A percentile compares a stretch with the other conserved stretches of the same genome.
Conservation (phyloP, 768 basidiomycete genomes). For the Mycena capillaripes region DNA sequence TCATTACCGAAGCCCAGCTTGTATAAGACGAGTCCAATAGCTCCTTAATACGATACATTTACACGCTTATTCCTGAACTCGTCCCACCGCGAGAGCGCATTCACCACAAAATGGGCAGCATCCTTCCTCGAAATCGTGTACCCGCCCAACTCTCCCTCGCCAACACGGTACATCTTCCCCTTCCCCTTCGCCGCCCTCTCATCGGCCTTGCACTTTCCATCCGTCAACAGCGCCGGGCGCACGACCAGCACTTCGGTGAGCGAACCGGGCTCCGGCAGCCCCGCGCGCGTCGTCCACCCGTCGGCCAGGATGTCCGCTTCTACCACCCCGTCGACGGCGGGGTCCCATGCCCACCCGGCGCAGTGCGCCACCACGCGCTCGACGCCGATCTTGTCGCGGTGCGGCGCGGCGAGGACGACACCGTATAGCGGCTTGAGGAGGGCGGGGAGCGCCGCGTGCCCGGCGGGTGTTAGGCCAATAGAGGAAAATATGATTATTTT, state of each 20-base stretch:
- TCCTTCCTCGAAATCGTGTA: conserved; percentile 71
- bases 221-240: conserved; percentile 71
- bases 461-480: conserved; percentile 61
- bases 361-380: conserved; percentile 66
- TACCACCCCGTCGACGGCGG: conserved; percentile 52
- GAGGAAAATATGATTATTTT: conserved; percentile 69
- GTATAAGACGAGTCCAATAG: no score
- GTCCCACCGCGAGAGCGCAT: conserved; percentile 49
- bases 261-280: conserved; percentile 49
- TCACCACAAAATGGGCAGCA: conserved; percentile 66
- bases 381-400: conserved; percentile 73
- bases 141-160: conserved; percentile 46
- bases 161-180: conserved; percentile 50
- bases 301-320: conserved; percentile 55
- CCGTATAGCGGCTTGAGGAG: conserved; percentile 64
- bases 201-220: conserved; percentile 54
- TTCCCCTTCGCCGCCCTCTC: not conserved
- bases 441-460: conserved; percentile 62
- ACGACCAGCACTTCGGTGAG: conserved; percentile 56
- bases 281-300: conserved; percentile 48
- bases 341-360: conserved; percentile 66
- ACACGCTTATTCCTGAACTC: conserved; percentile 55
- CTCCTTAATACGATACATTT: conserved; percentile 2
- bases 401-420: conserved; percentile 55
- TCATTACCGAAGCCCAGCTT: no score